Evolutionary conservation across 208 protist genomes (phyloP).

Genomic region (Crithidia thermophila): DNA sequence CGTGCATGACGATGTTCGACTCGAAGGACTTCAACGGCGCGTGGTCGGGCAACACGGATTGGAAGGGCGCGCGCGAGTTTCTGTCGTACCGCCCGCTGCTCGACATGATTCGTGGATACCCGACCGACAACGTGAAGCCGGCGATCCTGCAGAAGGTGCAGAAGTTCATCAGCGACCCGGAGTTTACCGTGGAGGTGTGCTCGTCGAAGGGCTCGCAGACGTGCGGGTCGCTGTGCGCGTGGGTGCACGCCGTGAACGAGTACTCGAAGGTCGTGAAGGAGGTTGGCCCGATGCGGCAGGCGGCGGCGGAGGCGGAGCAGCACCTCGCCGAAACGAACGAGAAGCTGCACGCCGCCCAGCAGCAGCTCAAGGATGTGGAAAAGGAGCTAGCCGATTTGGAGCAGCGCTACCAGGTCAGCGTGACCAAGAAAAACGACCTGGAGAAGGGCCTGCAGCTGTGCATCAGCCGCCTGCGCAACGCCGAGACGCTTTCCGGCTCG

Average conservation of each 20-base stretch:
- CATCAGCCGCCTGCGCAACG: slow-evolving; percentile 91
- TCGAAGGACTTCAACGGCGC: slow-evolving; percentile 84
- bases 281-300: slow-evolving; percentile 94
- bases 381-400: slow-evolving; percentile 91
- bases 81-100: slow-evolving; percentile 93
- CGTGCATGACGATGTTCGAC: slow-evolving; percentile 97
- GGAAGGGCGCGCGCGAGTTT: slow-evolving; percentile 92
- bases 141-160: slow-evolving; percentile 89
- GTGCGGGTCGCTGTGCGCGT: slow-evolving; percentile 95
- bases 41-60: slow-evolving; percentile 89
- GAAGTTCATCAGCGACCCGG: slow-evolving; percentile 94
- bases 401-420: slow-evolving; percentile 86
- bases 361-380: slow-evolving; percentile 91
- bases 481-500: slow-evolving; percentile 94
- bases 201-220: slow-evolving; percentile 94
- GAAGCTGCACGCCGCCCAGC: slow-evolving; percentile 90
- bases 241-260: slow-evolving; percentile 96
- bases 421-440: slow-evolving; percentile 90
- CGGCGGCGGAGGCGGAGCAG: slow-evolving; percentile 88
- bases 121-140: slow-evolving; percentile 96
- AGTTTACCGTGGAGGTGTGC: slow-evolving; percentile 95
- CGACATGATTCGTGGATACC: slow-evolving; percentile 94
- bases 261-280: slow-evolving; percentile 96
- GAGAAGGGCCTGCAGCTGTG: slow-evolving; percentile 88
- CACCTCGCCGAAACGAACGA: slow-evolving; percentile 89